Base-by-base conservation (phyloP, 805 yeast genomes). In the Cyberlindnera maclurae region DNA sequence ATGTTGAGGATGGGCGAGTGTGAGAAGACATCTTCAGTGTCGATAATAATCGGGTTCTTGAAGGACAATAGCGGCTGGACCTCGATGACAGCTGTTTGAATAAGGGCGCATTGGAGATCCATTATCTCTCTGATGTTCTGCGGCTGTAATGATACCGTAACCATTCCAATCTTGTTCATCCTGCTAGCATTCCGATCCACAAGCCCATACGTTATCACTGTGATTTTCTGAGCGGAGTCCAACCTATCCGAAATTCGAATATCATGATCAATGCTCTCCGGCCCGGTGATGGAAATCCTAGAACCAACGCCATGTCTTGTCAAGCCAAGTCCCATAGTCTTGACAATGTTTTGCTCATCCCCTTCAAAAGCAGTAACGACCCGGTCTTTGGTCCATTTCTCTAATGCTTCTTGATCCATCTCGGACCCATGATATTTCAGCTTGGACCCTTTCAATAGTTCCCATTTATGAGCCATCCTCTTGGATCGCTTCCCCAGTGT, bases 201-300 rank as follows among this genome's bases (percentile, higher is more conserved):
- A 1, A 54, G 37, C 0, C 51, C 54, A 26, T 39, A 50, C 1
- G 54, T 43, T 18, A 49, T 15, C 4, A 48, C 46, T 1, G 49
- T 46, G 16, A 54, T 40, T 2, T 32, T 38, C 28, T 49, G 49
- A 12, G 33, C 34, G 27, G 40, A 40, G 5, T 47, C 49, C n/a
- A 28, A 26, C 2, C 36, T 11, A 12, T 37, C 33, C 4, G 40
- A 20, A 12, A 51, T 20, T 12, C 45, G 33, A 17, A 44, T 35
- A 32, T 49, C 51, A 27, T 46, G 50, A 29, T 52, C 57, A 29
- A 50, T 31, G 5, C 49, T 35, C 34, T 49, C 54, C 3, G 42
- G 20, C 2, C 36, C 34, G 1, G 46, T 40, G 7, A 53, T 9
- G 20, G 28, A 32, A 2, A 54, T 33, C 15, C 49, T 38, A 3